Evolutionary conservation across 2,329 filamentous ascomycete genomes (phyloP), one percentile per base, ranked within the genome.

Genomic region (Colletotrichum echinochloae): DNA sequence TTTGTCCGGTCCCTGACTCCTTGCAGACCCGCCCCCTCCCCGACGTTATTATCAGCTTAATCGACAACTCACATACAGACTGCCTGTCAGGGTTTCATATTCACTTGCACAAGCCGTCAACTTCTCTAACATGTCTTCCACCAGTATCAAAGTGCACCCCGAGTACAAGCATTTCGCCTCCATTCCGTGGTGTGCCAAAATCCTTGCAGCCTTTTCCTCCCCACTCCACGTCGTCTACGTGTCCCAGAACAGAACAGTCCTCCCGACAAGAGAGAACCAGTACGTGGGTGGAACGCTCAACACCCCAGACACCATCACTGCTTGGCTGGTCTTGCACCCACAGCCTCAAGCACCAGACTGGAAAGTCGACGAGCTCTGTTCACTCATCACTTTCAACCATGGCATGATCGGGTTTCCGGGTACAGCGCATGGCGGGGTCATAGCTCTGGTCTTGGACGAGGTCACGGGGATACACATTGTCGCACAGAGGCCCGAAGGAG

Each of bases 381-480:
- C 78, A 2, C 75, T 83, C 35, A 76, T 80, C 51, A 73, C 78
- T 1, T 74, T 82, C 11, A 78, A 79, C 6, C 73, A 78, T 3
- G 79, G 78, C 5, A 73, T 82, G 11, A 78, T 74, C 7, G 80
- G 82, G 2, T 79, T 77, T 48, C 73, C 77, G 0, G 73, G 73
- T 18, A 69, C 81, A 11, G 72, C 80, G 6, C 82, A 83, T 61
- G 82, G 82, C 2, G 82, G 82, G 7, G 74, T 82, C 63, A 75
- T 78, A n/a, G 77, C 78, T 49, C 74, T 81, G 26, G 70, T 83
- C 61, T 61, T 81, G 41, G 82, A 83, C 52, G 82, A 83, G 75
- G 74, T 78, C 14, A 79, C 80, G 74, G 80, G 81, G 3, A 73
- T 75, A 6, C 70, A 82, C 26, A 76, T 80, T 49, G 81, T 81